Base-by-base conservation (phyloP, 148 eudicot genomes). In the Silene uniflora region DNA sequence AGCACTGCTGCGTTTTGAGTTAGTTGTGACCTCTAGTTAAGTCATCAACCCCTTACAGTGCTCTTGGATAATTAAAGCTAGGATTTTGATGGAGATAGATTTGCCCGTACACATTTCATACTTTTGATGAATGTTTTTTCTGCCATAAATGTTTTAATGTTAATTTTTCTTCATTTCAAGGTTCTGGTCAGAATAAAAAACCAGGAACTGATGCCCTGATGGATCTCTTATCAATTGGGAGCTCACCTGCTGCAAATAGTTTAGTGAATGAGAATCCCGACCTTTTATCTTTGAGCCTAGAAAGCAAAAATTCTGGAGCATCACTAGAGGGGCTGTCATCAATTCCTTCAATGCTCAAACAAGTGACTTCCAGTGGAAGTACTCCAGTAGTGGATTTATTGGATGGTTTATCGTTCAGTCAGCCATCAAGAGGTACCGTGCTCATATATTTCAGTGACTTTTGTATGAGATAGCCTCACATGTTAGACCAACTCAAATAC, bases 171-270 rank as follows among this genome's bases (percentile, higher is more conserved):
- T 69, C 27, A 71, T 59, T 75, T 87, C 74, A 67, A 91, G 97
- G 91, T 83, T 73, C 87, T 62, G 85, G 78, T 82, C 92, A 88
- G 79, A 81, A 84, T 83, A 86, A 85, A 71, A 88, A 82, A 79
- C 79, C 88, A 73, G 95, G 93, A 76, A 86, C 93, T 7, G 97
- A 93, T 81, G 95, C 82, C 59, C 78, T 93, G 46, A 66, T 93
- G 85, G 98, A 93, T 82, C 95, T 93, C 66, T 85, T 93, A 79
- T 91, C 98, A 74, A 88, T 93, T 75, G 98, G 97, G 77, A 80
- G 84, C 42, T 77, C 91, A 22, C 87, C 92, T 56, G 84, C 87
- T 75, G 85, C 88, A 75, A 84, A 82, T 80, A 84, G 68, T 81
- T 80, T 87, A 69, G 78, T 84, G 39, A 75, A 81, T 54, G 78